A percentile compares a stretch with the other conserved stretches of the same genome.
phyloP scores from a whole-genome alignment of 345 rosid genomes.

The Citrus glauca region DNA sequence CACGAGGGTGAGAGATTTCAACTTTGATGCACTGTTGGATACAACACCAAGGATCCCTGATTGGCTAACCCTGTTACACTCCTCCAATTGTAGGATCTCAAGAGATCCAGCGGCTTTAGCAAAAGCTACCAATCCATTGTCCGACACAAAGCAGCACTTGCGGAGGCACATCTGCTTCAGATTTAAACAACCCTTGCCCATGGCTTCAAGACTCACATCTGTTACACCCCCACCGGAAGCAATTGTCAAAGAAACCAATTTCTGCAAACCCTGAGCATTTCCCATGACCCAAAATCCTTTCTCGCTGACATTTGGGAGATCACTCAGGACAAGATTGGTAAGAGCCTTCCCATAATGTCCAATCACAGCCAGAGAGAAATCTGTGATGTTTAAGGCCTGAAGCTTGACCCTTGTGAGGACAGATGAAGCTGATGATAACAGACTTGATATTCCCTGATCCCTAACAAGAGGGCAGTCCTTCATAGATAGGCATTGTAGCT shows the following conservation, averaged over 20 bases:
- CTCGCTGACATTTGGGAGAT: constrained; percentile 57
- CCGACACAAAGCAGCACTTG: constrained; percentile 57
- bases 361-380: constrained; percentile 68
- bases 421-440: constrained; percentile 46
- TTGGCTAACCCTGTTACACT: constrained; percentile 50
- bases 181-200: constrained; percentile 50
- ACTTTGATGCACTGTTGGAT: constrained; percentile 41
- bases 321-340: constrained; percentile 39
- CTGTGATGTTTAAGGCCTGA: constrained; percentile 67
- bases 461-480: constrained; percentile 72
- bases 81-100: constrained; percentile 71
- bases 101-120: constrained; percentile 49
- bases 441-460: constrained; percentile 63
- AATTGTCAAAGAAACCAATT: constrained; percentile 40
- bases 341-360: constrained; percentile 67
- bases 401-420: constrained; percentile 54
- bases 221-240: constrained; percentile 61
- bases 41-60: constrained; percentile 46
- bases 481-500: constrained; percentile 49
- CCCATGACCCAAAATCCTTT: constrained; percentile 92
- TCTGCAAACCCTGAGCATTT: constrained; percentile 58
- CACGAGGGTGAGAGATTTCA: constrained; percentile 50
- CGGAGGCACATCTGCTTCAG: constrained; percentile 68
- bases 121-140: constrained; percentile 52
- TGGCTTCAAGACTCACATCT: constrained; percentile 59